Evolutionary conservation across 257 asterid genomes (phyloP), one percentile per base, ranked within the genome.

Genomic region (Capsicum baccatum): DNA sequence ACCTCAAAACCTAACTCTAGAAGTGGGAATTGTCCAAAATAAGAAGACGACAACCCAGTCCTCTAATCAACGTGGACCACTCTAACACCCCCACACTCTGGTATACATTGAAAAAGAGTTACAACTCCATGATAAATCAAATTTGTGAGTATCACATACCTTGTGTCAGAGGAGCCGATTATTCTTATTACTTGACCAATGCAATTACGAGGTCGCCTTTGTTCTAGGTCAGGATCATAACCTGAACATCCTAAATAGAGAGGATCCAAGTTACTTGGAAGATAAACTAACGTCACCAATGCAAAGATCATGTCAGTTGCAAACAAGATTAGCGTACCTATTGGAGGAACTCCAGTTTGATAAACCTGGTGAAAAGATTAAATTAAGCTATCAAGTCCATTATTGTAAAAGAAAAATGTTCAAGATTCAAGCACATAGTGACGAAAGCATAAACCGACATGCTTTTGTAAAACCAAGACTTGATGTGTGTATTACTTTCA

Each of bases 121-220:
- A 33, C 33, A 62, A 64, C 71, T 66, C 19, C 73, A 66, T 14
- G 10, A 2, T 78, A 78, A 78, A 54, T 14, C 66, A 78, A 78
- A 54, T 78, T 52, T 13, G 50, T 15, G 17, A 79, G 78, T 52
- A 39, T 74, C 37, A 5, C 60, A 35, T 90, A 92, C 98, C 99
- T 94, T 84, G 85, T 86, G 83, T 92, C 91, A 39, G 91, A 86
- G 82, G 86, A 84, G 83, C 80, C 89, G 81, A 79, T 83, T 84
- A 94, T 84, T 83, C 91, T 89, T 81, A 96, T 89, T n/a, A 95
- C 87, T 79, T 92, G 86, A 17, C 97, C 98, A 83, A 93, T 91
- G 91, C 99, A 96, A 88, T 91, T 92, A 79, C 42, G 86, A 42
- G 90, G 84, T 79, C 87, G 82, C 85, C 84, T 89, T 82, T 87